These are phyloP conservation scores for Kwoniella dejecticola DNA, from an alignment of 768 basidiomycete genomes.

Conservation along the genomic window DNA sequence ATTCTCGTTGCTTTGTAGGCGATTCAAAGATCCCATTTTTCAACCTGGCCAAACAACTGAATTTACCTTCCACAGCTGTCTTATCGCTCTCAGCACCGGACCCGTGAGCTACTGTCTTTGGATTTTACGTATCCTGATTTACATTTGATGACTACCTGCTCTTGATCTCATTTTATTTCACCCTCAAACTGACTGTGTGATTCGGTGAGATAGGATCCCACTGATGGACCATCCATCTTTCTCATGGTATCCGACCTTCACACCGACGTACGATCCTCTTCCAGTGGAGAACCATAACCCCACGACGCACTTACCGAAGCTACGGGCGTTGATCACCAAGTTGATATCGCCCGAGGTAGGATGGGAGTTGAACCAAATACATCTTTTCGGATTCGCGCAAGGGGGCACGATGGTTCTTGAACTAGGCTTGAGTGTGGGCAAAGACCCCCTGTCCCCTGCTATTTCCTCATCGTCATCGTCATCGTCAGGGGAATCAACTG, in stretches of 20 bases:
- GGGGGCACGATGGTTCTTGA: slow-evolving; percentile 49
- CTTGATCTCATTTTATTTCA: too few relatives aligned
- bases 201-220: slow-evolving; percentile 46
- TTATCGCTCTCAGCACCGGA: slow-evolving; percentile 47
- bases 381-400: slow-evolving; percentile 54
- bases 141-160: too few relatives aligned
- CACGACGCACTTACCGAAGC: slow-evolving; percentile 17
- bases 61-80: slow-evolving; percentile 48
- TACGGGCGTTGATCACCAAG: slow-evolving; percentile 29
- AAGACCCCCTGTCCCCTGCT: slow-evolving; percentile 15
- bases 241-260: slow-evolving; percentile 50
- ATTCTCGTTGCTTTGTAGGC: slow-evolving; percentile 23
- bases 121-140: neutral
- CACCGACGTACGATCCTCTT: slow-evolving; percentile 40
- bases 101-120: slow-evolving; percentile 34
- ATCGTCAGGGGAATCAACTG: neutral
- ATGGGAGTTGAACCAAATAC: slow-evolving; percentile 42
- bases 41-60: slow-evolving; percentile 42
- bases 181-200: too few relatives aligned
- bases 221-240: slow-evolving; percentile 43
- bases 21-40: slow-evolving; percentile 50
- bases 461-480: neutral
- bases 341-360: slow-evolving; percentile 34
- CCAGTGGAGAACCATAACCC: slow-evolving; percentile 34
- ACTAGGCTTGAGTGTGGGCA: slow-evolving; percentile 34